phyloP scores from a whole-genome alignment of 2,329 filamentous ascomycete species.

The Trichoderma sp. region DNA sequence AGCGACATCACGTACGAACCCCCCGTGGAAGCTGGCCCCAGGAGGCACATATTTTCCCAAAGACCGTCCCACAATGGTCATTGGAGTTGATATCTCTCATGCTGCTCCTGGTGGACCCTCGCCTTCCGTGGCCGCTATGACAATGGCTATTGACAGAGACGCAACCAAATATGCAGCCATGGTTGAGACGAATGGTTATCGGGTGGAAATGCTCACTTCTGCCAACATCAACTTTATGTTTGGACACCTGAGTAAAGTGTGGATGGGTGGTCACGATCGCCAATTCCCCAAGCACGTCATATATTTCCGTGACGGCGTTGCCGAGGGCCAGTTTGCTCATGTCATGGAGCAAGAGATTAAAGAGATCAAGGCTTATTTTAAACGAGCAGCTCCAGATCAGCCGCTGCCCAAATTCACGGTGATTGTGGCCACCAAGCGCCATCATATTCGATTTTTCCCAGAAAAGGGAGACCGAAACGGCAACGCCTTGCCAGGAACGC shows the following conservation, averaged over 20 bases:
- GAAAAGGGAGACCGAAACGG: conserved; percentile 68
- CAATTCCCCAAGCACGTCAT: conserved; percentile 70
- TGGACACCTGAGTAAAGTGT: conserved; percentile 62
- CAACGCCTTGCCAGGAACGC: conserved; percentile 81
- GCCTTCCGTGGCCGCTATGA: conserved; percentile 84
- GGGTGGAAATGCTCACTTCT: conserved; percentile 74
- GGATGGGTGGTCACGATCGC: conserved; percentile 57
- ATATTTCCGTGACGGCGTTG: conserved; percentile 92
- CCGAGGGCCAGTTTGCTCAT: conserved; percentile 79
- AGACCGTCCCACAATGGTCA: conserved; percentile 69
- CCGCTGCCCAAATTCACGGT: conserved; percentile 72
- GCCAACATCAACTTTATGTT: conserved; percentile 69
- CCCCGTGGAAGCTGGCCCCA: conserved; percentile 37
- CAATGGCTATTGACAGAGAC: conserved; percentile 72
- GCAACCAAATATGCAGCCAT: conserved; percentile 76
- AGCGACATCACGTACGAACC: conserved; percentile 58
- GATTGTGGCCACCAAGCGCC: conserved; percentile 87
- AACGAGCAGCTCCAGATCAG: conserved; percentile 41
- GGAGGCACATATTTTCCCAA: conserved; percentile 40
- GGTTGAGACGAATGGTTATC: conserved; percentile 79
- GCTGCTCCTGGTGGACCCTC: conserved; percentile 65
- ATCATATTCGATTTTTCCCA: conserved; percentile 93
- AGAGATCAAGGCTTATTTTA: conserved; percentile 66
- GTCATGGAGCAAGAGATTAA: conserved; percentile 78
- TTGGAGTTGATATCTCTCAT: conserved; percentile 92